Conservation (phyloP, 164 flowering plant genomes). For the Vitis cinerea region DNA sequence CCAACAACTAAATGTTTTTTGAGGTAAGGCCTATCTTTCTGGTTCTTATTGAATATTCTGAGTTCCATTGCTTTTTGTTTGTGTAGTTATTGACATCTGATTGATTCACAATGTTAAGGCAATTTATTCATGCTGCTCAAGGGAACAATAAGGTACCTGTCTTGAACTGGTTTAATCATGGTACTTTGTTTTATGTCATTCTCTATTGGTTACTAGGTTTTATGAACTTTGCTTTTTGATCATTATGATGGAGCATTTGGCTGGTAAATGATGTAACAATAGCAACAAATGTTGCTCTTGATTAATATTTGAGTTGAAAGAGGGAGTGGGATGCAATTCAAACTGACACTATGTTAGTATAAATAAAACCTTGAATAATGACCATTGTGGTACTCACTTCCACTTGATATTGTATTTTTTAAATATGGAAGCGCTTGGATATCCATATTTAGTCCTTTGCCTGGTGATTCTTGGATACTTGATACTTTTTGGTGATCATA, state of each 20-base stretch:
- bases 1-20: slow-evolving; percentile 80
- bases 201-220: neutral
- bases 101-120: slow-evolving; percentile 34
- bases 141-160: slow-evolving; percentile 47
- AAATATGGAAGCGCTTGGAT: no score
- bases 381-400: no score
- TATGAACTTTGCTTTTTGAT: no score
- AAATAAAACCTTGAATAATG: no score
- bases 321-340: no score
- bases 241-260: no score
- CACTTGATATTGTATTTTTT: no score
- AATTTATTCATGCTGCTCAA: slow-evolving; percentile 68
- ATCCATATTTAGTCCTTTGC: no score
- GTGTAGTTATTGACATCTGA: slow-evolving; percentile 12
- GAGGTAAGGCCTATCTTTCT: slow-evolving; percentile 36
- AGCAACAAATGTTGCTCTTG: no score
- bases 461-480: neutral
- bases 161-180: neutral
- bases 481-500: neutral
- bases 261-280: no score
- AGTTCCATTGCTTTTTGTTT: neutral
- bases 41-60: neutral
- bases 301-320: no score
- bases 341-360: no score
- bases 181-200: neutral